Base-by-base conservation (phyloP, 768 basidiomycete genomes). In the Boletus huronensis region DNA sequence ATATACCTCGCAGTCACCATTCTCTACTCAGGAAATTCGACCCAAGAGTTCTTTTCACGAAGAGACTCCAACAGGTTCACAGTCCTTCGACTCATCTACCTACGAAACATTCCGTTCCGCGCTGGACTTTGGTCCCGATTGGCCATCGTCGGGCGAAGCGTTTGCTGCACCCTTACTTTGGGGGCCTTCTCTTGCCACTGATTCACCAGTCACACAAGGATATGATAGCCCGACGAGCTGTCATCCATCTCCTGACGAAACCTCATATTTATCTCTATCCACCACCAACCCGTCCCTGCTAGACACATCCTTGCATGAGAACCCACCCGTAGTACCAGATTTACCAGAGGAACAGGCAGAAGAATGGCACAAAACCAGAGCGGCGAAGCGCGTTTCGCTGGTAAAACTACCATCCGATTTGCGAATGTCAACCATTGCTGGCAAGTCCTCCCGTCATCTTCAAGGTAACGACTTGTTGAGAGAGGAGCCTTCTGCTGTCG, bases 361-460 rank as follows among this genome's bases (percentile, higher is more conserved):
- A 67, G 86, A 87, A 48, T 94, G 92, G 92, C 77, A 90, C 70
- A 84, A 84, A 68, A 94, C 92, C 2, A 84, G 86, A 45, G 87
- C 85, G 34, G 90, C 89, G 14, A 88, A 90, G 61, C 85, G 91
- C 9, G 92, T 93, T 9, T 93, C 90, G 10, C 75, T 93, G 40
- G 87, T 92, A 41, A 79, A 81, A 54, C 69, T 92, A 25, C 90
- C 90, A 23, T 82, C 87, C 10, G 73, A 77, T 50, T 65, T 81
- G 53, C 69, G 71, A 48, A 60, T 72, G 47, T 58, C 61, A 10
- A 48, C 48, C 29, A 55, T 68, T 28, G 29, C 61, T 48, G 50
- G 61, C 39, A 70, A 58, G 34, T 35, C 63, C 28, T 55, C 57
- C 29, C 42, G 45, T 19, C 46, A 50, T 28, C 49, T 36, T 41